Percentiles rank a stretch among this genome's conserved stretches.
phyloP scores from a whole-genome alignment of 2,329 filamentous ascomycete species.

The Rhytidhysteron rufulum region DNA sequence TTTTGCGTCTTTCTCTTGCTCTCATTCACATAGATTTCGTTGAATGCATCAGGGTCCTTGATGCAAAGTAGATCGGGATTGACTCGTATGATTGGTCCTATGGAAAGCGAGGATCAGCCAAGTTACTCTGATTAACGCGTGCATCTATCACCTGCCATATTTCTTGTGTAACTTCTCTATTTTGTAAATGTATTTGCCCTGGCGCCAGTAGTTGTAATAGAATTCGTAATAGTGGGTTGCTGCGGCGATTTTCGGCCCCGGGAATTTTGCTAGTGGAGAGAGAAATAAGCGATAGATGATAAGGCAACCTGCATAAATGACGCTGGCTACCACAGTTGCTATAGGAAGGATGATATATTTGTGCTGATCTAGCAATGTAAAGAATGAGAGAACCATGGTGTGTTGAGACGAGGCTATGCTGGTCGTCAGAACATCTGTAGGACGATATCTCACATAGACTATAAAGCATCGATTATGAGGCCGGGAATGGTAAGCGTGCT shows the following conservation, averaged over 20 bases:
- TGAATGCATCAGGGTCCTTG: conserved; percentile 8
- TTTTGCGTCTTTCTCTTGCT: background rate
- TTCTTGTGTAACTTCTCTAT: conserved; percentile 18
- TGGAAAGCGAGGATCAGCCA: background rate
- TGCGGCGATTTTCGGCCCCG: background rate
- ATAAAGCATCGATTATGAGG: too few relatives aligned
- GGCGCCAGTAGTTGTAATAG: background rate
- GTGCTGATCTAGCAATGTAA: background rate
- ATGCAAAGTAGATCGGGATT: conserved; percentile 13
- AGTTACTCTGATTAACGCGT: too few relatives aligned
- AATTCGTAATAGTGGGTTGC: background rate
- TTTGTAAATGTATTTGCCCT: conserved; percentile 14
- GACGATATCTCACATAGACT: too few relatives aligned
- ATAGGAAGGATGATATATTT: background rate
- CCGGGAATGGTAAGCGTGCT: too few relatives aligned
- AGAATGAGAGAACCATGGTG: background rate
- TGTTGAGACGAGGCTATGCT: too few relatives aligned
- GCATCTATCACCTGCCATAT: conserved; percentile 10
- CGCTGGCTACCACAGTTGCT: background rate
- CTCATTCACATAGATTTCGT: conserved; percentile 2
- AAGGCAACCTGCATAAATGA: background rate
- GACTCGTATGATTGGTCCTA: conserved; percentile 13
- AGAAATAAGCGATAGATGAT: background rate
- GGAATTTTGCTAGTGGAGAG: background rate
- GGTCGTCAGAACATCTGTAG: too few relatives aligned